phyloP scores from a whole-genome alignment of 2,329 filamentous ascomycete genomes.

The Hypoxylon sp. region DNA sequence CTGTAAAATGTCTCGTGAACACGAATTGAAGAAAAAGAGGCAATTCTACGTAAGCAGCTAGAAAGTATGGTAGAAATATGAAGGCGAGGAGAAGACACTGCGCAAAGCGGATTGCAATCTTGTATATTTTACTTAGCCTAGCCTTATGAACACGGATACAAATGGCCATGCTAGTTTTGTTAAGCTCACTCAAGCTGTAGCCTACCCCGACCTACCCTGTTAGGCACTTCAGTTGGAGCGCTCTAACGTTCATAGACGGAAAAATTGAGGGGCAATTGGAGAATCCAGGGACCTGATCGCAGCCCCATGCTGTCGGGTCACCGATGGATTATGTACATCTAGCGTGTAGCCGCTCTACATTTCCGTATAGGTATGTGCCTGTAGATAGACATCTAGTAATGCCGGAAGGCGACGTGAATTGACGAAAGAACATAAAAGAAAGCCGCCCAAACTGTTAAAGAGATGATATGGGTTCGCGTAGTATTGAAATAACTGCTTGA shows the following conservation, averaged over 20 bases:
- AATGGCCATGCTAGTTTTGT: conserved; percentile 8
- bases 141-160: conserved; percentile 10
- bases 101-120: neutral
- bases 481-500: neutral
- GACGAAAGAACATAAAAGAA: neutral
- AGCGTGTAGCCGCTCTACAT: neutral
- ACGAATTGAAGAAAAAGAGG: neutral
- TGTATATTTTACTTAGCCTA: conserved; percentile 15
- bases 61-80: conserved; percentile 1
- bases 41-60: conserved; percentile 10
- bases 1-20: conserved; percentile 1
- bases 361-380: neutral
- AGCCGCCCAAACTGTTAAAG: neutral
- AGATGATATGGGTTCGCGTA: neutral
- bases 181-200: conserved; percentile 16
- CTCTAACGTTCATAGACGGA: conserved; percentile 49
- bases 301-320: neutral
- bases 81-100: conserved; percentile 2
- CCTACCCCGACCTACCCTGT: conserved; percentile 31
- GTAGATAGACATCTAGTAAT: too few relatives aligned
- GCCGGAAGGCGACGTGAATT: neutral
- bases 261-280: conserved; percentile 57
- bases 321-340: neutral
- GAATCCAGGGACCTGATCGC: conserved; percentile 15
- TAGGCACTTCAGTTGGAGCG: neutral